phyloP scores from a whole-genome alignment of 805 yeast species.

The Gaillardinia entomophila region DNA sequence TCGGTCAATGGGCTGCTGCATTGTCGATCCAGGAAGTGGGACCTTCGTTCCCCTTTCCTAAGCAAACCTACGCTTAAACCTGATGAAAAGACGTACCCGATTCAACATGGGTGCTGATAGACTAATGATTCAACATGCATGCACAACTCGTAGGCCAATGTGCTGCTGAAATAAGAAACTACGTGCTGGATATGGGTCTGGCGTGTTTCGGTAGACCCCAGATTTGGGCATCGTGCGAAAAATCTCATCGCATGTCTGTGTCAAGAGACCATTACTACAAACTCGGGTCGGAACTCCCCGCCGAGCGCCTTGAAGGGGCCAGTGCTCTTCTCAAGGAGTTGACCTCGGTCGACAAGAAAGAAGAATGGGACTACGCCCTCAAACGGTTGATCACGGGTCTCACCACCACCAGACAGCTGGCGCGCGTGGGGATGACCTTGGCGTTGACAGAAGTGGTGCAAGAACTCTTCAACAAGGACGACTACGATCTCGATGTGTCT shows the following conservation, averaged over 20 bases:
- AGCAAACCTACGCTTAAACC: conserved; percentile 40
- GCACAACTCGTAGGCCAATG: too few species aligned
- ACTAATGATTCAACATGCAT: too few species aligned
- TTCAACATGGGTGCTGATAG: not conserved
- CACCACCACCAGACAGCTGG: conserved; percentile 74
- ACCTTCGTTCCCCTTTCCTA: conserved; percentile 86
- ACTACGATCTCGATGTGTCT: conserved; percentile 25
- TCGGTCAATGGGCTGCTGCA: conserved; percentile 97
- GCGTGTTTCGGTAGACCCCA: too few species aligned
- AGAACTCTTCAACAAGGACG: conserved; percentile 24
- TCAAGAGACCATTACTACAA: conserved; percentile 72
- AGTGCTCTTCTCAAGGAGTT: conserved; percentile 59
- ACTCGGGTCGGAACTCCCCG: conserved; percentile 69
- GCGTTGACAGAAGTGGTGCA: conserved; percentile 67
- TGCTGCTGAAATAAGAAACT: too few species aligned
- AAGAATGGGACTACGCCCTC: conserved; percentile 80
- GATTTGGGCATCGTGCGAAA: too few species aligned
- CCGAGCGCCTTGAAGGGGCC: conserved; percentile 71
- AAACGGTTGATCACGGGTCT: conserved; percentile 76
- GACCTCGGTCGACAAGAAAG: conserved; percentile 28
- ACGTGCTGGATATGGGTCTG: too few species aligned
- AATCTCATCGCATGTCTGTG: conserved; percentile 51
- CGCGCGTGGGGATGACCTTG: conserved; percentile 83
- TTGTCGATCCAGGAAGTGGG: conserved; percentile 90
- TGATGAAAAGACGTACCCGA: not conserved